Percentiles rank a stretch among this genome's conserved stretches.
Conservation (phyloP, 495 filamentous ascomycete genomes). For the Podospora australis region DNA sequence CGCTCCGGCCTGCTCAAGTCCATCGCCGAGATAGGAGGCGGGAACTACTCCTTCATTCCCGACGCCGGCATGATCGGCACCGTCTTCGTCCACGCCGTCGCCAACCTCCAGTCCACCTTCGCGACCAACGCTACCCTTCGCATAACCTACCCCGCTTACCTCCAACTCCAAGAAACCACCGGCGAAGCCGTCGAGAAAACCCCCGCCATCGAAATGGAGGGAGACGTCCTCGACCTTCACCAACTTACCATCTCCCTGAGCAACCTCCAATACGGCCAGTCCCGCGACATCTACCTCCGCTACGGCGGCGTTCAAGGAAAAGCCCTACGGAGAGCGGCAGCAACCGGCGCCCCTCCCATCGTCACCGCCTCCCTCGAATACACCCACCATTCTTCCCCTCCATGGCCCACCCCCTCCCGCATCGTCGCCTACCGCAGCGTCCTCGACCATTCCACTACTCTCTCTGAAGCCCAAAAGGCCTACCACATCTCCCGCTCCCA, state of each 20-base stretch:
- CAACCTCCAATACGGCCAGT: constrained; percentile 43
- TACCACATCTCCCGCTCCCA: constrained; percentile 40
- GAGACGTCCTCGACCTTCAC: not conserved
- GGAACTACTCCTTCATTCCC: constrained; percentile 43
- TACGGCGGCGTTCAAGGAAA: constrained; percentile 1
- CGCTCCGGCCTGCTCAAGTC: constrained; percentile 39
- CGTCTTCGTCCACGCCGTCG: constrained; percentile 42
- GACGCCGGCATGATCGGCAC: constrained; percentile 45
- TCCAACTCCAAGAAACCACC: constrained; percentile 28
- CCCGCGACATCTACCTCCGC: constrained; percentile 37
- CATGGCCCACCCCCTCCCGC: not conserved
- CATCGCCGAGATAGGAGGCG: constrained; percentile 36
- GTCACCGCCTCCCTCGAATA: constrained; percentile 30
- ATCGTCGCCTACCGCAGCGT: constrained; percentile 2
- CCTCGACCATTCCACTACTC: not conserved
- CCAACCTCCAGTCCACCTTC: constrained; percentile 41
- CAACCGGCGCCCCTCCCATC: constrained; percentile 1
- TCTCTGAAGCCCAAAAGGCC: constrained; percentile 22
- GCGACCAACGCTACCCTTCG: constrained; percentile 29
- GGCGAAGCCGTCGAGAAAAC: constrained; percentile 28
- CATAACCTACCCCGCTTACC: constrained; percentile 25
- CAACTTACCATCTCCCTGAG: constrained; percentile 30
- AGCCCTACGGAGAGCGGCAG: not conserved
- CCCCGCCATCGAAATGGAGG: constrained; percentile 10
- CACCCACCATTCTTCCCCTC: constrained; percentile 17